Base-by-base conservation (phyloP, 495 filamentous ascomycete genomes). In the Hyaloscypha hepaticicola region DNA sequence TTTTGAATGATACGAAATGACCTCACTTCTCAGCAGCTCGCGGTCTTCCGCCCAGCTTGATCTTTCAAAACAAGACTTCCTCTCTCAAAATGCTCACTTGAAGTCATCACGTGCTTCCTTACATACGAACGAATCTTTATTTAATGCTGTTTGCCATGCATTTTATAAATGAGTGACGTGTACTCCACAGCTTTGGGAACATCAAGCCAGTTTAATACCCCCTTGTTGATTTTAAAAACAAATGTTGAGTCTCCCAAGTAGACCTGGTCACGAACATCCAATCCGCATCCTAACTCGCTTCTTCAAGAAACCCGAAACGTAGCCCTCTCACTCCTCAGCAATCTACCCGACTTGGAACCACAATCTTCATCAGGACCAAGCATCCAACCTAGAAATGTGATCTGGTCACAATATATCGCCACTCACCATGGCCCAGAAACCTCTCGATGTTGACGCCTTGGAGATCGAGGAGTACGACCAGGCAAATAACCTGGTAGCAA, bases 381-480 rank as follows among this genome's bases (percentile, higher is more conserved):
- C 22, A 25, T 19, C 14, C 24, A 29, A 1, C 24, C 19, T 16
- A 19, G 25, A 61, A 25, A 27, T 49, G 34, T 26, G n/a, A 60
- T 25, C 21, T 12, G 26, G 22, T 45, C 38, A 45, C 38, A 7
- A 38, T n/a, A 31, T 8, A 51, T 25, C 26, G 26, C 34, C 31
- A 34, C 21, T 45, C 31, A 67, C 7, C 16, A 66, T 66, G 66
- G 48, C 52, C 24, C 61, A 55, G 56, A 50, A 51, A 52, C 16
- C 27, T 26, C 27, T 67, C 29, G 38, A 41, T 28, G 6, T 58
- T 7, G 22, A 22, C 6, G 33, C 29, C 21, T 27, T 72, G 16
- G 68, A 76, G 61, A 69, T 78, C 28, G 55, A 66, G 5, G 84
- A 87, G 71, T 65, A 67, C 27, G 83, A 86, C 66, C 79, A 82